phyloP scores from a whole-genome alignment of 371 early-diverging fungal species.

The Dentiscutata heterogama region DNA sequence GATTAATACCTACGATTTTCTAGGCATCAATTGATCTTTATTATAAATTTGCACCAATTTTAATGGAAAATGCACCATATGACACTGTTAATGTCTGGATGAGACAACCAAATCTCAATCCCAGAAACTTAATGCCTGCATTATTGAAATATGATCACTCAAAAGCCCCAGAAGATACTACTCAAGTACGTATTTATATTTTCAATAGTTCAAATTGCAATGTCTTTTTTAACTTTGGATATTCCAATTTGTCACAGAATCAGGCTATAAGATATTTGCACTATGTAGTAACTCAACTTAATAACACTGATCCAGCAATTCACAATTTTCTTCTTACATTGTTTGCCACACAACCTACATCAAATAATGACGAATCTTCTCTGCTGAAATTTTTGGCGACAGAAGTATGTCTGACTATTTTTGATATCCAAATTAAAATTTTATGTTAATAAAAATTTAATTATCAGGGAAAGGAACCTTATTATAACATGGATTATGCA shows the following conservation, averaged over 20 bases:
- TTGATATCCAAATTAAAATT: not conserved
- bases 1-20: not conserved
- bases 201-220: not conserved
- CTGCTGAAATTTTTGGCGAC: constrained; percentile 76
- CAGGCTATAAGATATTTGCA: constrained; percentile 92
- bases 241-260: constrained; percentile 58
- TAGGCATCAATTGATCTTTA: constrained; percentile 78
- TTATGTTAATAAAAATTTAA: not conserved
- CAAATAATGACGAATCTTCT: constrained; percentile 66
- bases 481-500: constrained; percentile 90
- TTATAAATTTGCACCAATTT: constrained; percentile 84
- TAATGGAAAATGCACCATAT: constrained; percentile 85
- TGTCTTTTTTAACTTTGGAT: not conserved
- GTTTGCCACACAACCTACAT: constrained; percentile 77
- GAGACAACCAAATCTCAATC: constrained; percentile 81
- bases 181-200: constrained; percentile 47
- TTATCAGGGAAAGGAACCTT: constrained; percentile 70
- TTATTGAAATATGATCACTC: constrained; percentile 80
- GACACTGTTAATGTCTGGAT: constrained; percentile 88
- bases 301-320: constrained; percentile 84
- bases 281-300: constrained; percentile 79
- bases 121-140: constrained; percentile 88
- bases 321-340: constrained; percentile 93
- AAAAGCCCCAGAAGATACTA: constrained; percentile 47
- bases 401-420: constrained; percentile 59